Conservation (phyloP, 2,329 filamentous ascomycete genomes). For the Penicillium sp. region DNA sequence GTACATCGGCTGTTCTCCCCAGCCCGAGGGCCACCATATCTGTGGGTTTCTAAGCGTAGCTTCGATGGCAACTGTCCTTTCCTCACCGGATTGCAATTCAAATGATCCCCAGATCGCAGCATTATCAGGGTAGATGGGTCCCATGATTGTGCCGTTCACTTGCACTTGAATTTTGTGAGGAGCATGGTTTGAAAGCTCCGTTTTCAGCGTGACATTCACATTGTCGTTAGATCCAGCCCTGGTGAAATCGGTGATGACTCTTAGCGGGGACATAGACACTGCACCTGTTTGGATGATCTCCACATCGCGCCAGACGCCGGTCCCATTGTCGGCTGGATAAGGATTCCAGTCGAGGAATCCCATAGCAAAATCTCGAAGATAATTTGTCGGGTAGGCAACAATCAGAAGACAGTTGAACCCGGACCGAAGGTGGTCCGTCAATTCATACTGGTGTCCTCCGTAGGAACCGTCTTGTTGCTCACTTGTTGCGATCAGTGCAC, state of each 20-base stretch:
- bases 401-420: slow-evolving; percentile 56
- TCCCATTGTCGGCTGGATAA: slow-evolving; percentile 62
- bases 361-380: slow-evolving; percentile 59
- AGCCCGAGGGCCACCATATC: slow-evolving; percentile 64
- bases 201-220: slow-evolving; percentile 39
- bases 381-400: slow-evolving; percentile 59
- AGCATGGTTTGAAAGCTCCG: slow-evolving; percentile 39
- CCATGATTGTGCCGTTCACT: slow-evolving; percentile 24
- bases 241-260: slow-evolving; percentile 48
- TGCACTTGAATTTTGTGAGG: slow-evolving; percentile 16
- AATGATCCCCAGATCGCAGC: slow-evolving; percentile 34
- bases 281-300: slow-evolving; percentile 57
- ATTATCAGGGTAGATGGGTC: slow-evolving; percentile 10
- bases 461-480: slow-evolving; percentile 58
- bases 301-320: slow-evolving; percentile 63
- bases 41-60: slow-evolving; percentile 46
- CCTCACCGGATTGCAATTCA: slow-evolving; percentile 40
- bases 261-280: slow-evolving; percentile 47
- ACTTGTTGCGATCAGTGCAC: slow-evolving; percentile 52
- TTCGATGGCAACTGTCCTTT: slow-evolving; percentile 42
- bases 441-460: slow-evolving; percentile 56
- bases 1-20: slow-evolving; percentile 60
- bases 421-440: slow-evolving; percentile 46
- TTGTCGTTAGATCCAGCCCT: slow-evolving; percentile 39
- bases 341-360: slow-evolving; percentile 66